phyloP scores from a whole-genome alignment of 805 yeast species.

The Ogataea glucozyma region DNA sequence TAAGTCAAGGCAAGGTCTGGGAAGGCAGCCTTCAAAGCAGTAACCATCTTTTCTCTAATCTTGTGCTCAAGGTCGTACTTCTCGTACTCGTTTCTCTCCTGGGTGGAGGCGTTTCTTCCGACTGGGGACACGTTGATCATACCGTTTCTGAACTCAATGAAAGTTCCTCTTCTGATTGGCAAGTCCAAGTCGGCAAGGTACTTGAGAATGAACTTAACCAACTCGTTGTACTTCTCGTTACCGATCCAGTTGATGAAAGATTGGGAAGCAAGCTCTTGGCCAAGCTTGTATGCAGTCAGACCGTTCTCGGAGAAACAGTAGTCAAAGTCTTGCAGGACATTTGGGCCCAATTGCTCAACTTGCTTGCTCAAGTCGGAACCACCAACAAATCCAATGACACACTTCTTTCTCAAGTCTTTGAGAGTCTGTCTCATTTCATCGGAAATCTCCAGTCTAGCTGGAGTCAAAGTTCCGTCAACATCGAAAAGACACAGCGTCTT shows the following conservation, averaged over 20 bases:
- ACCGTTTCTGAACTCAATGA: constrained; percentile 98
- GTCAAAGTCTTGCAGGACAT: constrained; percentile 80
- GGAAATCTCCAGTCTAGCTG: constrained; percentile 77
- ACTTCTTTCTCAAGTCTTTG: constrained; percentile 80
- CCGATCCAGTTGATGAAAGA: constrained; percentile 96
- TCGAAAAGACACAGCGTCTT: constrained; percentile 90
- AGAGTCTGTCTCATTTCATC: constrained; percentile 77
- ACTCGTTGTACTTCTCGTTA: constrained; percentile 87
- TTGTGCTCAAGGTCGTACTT: constrained; percentile 76
- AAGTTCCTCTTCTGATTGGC: constrained; percentile 98
- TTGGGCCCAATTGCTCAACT: constrained; percentile 89
- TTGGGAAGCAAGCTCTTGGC: constrained; percentile 86
- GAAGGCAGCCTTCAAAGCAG: constrained; percentile 80
- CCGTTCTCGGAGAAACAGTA: constrained; percentile 98
- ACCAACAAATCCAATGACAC: constrained; percentile 95
- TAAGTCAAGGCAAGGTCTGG: constrained; percentile 84
- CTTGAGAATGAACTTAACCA: constrained; percentile 80
- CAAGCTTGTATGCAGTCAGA: constrained; percentile 92
- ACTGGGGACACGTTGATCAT: constrained; percentile 98
- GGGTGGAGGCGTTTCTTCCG: constrained; percentile 96
- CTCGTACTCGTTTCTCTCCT: constrained; percentile 93
- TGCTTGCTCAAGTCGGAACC: constrained; percentile 95
- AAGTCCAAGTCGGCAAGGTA: constrained; percentile 84
- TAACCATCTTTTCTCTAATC: constrained; percentile 82
- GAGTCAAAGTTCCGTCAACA: constrained; percentile 98